phyloP scores from a whole-genome alignment of 2,329 filamentous ascomycete species.

The Knufia petricola region DNA sequence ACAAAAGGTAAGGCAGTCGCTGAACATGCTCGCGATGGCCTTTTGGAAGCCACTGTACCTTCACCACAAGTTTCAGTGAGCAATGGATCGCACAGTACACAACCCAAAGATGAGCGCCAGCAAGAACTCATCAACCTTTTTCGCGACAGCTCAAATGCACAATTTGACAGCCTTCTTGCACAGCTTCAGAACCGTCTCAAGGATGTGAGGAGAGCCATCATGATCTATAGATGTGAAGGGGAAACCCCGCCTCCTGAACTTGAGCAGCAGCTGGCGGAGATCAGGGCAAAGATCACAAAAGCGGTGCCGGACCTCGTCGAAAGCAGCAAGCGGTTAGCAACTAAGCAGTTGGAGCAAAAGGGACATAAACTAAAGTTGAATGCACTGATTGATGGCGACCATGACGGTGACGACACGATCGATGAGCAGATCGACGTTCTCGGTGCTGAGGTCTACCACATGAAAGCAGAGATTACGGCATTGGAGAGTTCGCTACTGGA shows the following conservation, averaged over 20 bases:
- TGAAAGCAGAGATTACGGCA: slow-evolving; percentile 1
- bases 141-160: neutral
- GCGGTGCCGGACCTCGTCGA: neutral
- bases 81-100: neutral
- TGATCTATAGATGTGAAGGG: slow-evolving; percentile 7
- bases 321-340: slow-evolving; percentile 25
- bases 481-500: slow-evolving; percentile 3
- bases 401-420: slow-evolving; percentile 12
- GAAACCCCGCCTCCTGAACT: slow-evolving; percentile 1
- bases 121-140: neutral
- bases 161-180: neutral
- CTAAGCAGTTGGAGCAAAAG: slow-evolving; percentile 28
- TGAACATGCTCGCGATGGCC: neutral
- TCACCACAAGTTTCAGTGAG: neutral
- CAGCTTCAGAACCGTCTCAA: neutral
- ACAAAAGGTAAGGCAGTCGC: slow-evolving; percentile 1
- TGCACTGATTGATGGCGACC: slow-evolving; percentile 10
- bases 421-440: slow-evolving; percentile 15
- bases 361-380: slow-evolving; percentile 11
- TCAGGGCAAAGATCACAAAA: neutral
- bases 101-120: neutral
- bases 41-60: neutral
- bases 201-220: slow-evolving; percentile 2
- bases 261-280: neutral
- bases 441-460: neutral